These are phyloP conservation scores for Westerdykella aurantiaca DNA, from an alignment of 2,329 filamentous ascomycete species.

Conservation along the genomic window DNA sequence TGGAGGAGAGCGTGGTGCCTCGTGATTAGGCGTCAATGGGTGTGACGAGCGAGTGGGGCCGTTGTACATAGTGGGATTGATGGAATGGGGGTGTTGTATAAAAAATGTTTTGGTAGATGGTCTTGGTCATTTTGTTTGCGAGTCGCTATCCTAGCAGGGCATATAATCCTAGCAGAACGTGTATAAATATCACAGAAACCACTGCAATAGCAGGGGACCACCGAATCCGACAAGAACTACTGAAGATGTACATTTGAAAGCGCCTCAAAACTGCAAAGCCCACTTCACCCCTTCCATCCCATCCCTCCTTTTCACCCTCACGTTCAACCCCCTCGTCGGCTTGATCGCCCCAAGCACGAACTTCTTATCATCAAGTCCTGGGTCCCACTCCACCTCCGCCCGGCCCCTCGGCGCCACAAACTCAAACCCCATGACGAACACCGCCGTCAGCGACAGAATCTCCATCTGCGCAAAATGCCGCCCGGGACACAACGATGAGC, in stretches of 20 bases:
- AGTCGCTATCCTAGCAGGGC: too few relatives aligned
- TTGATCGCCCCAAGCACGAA: constrained; percentile 17
- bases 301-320: constrained; percentile 12
- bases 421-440: constrained; percentile 29
- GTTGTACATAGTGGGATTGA: too few relatives aligned
- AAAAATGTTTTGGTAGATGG: too few relatives aligned
- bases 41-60: too few relatives aligned
- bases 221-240: too few relatives aligned
- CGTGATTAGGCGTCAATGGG: too few relatives aligned
- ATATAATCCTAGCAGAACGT: too few relatives aligned
- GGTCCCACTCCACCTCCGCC: constrained; percentile 10
- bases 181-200: too few relatives aligned
- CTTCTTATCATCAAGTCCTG: constrained; percentile 14
- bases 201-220: too few relatives aligned
- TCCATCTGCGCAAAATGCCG: constrained; percentile 34
- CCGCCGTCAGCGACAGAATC: constrained; percentile 24
- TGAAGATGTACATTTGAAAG: too few relatives aligned
- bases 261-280: constrained; percentile 6
- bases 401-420: constrained; percentile 14
- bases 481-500: constrained; percentile 30
- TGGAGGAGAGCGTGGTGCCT: not conserved
- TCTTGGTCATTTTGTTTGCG: too few relatives aligned
- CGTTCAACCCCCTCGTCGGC: constrained; percentile 12
- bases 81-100: too few relatives aligned
- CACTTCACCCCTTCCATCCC: constrained; percentile 13